Percentiles rank a stretch among this genome's conserved stretches.
These are phyloP conservation scores for Ceratocystis destructans DNA, from an alignment of 2,329 filamentous ascomycete genomes.

Conservation along the genomic window DNA sequence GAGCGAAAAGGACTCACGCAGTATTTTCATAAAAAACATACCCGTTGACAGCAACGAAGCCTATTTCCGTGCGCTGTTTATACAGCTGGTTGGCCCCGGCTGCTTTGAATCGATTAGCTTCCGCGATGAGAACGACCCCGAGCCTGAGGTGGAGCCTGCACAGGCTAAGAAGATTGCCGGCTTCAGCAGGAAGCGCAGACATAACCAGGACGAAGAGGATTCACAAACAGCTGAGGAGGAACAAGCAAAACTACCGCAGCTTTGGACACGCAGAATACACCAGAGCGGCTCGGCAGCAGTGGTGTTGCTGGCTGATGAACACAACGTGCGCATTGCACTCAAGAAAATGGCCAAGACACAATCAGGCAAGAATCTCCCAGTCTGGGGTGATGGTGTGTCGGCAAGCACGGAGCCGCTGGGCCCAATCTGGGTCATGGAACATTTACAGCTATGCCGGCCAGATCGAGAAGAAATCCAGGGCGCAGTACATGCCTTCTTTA, in stretches of 20 bases:
- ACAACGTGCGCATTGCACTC: conserved; percentile 60
- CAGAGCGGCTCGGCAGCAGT: conserved; percentile 66
- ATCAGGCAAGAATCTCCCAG: conserved; percentile 43
- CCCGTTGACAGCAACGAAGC: conserved; percentile 69
- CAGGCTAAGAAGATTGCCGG: conserved; percentile 30
- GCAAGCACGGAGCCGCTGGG: conserved; percentile 39
- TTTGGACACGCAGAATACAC: conserved; percentile 59
- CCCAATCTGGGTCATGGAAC: conserved; percentile 43
- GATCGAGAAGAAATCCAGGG: conserved; percentile 49
- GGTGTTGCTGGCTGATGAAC: conserved; percentile 69
- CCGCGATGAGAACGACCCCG: conserved; percentile 42
- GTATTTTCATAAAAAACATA: conserved; percentile 81
- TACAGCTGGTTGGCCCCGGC: conserved; percentile 58
- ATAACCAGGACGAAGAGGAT: conserved; percentile 34
- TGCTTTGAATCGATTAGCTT: conserved; percentile 69
- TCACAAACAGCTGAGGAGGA: conserved; percentile 44
- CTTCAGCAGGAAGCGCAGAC: conserved; percentile 39
- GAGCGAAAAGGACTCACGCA: conserved; percentile 58
- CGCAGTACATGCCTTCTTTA: conserved; percentile 75
- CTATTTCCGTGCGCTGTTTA: conserved; percentile 65
- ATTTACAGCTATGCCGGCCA: conserved; percentile 60
- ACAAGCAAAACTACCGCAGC: conserved; percentile 49
- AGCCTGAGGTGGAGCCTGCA: conserved; percentile 26
- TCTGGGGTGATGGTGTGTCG: conserved; percentile 54
- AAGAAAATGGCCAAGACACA: conserved; percentile 55